phyloP scores from a whole-genome alignment of 2,329 filamentous ascomycete species.

The Lasiodiplodia theobromae region DNA sequence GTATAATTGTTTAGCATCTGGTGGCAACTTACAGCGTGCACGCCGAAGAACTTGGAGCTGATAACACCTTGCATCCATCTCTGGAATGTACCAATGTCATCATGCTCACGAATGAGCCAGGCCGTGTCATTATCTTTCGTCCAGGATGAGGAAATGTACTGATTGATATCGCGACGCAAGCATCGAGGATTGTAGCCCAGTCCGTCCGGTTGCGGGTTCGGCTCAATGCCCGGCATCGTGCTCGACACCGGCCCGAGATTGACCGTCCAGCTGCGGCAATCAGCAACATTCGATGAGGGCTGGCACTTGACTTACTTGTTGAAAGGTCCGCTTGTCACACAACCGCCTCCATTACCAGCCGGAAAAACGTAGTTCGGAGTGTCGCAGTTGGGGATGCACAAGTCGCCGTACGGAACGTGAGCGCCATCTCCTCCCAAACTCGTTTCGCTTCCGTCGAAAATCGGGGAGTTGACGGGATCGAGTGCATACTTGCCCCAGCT shows the following conservation, averaged over 20 bases:
- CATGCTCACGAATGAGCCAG: background rate
- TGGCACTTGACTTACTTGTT: background rate
- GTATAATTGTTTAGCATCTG: too few species aligned
- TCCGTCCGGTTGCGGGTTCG: slow-evolving; percentile 39
- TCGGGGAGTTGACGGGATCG: slow-evolving; percentile 55
- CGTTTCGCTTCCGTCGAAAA: slow-evolving; percentile 63
- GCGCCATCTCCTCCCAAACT: slow-evolving; percentile 56
- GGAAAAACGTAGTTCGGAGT: slow-evolving; percentile 41
- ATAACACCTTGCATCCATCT: background rate
- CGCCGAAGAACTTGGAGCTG: background rate
- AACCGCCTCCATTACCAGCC: slow-evolving; percentile 61
- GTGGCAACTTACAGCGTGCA: background rate
- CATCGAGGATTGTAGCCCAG: slow-evolving; percentile 49
- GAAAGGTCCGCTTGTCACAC: slow-evolving; percentile 57
- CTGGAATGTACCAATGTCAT: background rate
- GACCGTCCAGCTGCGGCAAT: slow-evolving; percentile 49
- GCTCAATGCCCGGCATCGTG: slow-evolving; percentile 38
- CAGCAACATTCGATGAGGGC: slow-evolving; percentile 40
- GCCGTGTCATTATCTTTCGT: background rate
- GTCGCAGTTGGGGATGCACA: background rate
- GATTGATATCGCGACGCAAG: slow-evolving; percentile 46
- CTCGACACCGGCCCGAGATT: slow-evolving; percentile 58
- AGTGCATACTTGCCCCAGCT: slow-evolving; percentile 59
- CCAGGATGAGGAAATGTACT: slow-evolving; percentile 32
- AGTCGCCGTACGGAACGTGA: slow-evolving; percentile 27